A percentile compares a stretch with the other conserved stretches of the same genome.
phyloP scores from a whole-genome alignment of 192 early-diverging fungal genomes.

The Entomortierella parvispora region DNA sequence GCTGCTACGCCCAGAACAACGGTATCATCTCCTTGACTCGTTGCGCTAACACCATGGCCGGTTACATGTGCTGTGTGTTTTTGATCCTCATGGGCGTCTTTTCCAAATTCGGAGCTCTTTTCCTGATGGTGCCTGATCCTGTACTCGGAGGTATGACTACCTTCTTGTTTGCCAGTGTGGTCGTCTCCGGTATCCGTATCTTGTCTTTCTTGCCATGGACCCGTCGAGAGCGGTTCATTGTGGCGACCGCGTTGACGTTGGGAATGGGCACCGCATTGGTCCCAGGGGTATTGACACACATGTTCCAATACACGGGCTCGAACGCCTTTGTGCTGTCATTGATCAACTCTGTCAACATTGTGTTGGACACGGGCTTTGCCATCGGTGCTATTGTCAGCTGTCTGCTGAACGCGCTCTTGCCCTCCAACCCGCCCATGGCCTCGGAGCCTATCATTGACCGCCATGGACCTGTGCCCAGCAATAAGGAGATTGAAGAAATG shows the following conservation, averaged over 20 bases:
- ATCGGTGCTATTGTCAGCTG: slow-evolving; percentile 56
- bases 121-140: slow-evolving; percentile 55
- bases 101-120: slow-evolving; percentile 61
- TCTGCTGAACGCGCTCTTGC: slow-evolving; percentile 53
- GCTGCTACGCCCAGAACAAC: slow-evolving; percentile 67
- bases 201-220: slow-evolving; percentile 63
- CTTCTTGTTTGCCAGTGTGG: slow-evolving; percentile 62
- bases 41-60: slow-evolving; percentile 63
- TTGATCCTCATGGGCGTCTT: slow-evolving; percentile 64
- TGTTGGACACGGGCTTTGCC: slow-evolving; percentile 58
- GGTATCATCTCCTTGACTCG: slow-evolving; percentile 66
- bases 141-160: slow-evolving; percentile 66
- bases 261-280: slow-evolving; percentile 62
- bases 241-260: slow-evolving; percentile 57
- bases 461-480: slow-evolving; percentile 24
- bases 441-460: slow-evolving; percentile 43
- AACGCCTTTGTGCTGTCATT: slow-evolving; percentile 56
- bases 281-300: slow-evolving; percentile 61
- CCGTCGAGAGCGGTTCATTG: slow-evolving; percentile 64
- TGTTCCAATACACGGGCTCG: slow-evolving; percentile 55
- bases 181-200: slow-evolving; percentile 65
- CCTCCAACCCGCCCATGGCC: slow-evolving; percentile 35
- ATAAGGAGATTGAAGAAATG: slow-evolving; percentile 49
- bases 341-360: slow-evolving; percentile 56
- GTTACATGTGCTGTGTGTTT: slow-evolving; percentile 64